A percentile compares a stretch with the other conserved stretches of the same genome.
Conservation (phyloP, 2,329 filamentous ascomycete genomes). For the Fusarium foetens region DNA sequence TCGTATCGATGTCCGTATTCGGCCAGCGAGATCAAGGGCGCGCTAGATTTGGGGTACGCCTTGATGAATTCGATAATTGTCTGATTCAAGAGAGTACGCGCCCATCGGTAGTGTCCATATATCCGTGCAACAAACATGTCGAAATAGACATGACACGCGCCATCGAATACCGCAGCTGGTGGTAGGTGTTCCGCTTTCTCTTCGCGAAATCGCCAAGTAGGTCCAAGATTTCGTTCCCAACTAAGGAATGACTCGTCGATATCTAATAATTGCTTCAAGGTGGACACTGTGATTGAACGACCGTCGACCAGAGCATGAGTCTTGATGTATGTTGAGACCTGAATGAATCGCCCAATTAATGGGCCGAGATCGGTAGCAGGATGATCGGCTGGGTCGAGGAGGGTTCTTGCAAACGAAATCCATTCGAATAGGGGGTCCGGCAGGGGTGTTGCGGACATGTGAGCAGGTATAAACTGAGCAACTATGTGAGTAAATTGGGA, state of each 20-base stretch:
- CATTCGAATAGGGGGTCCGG: conserved; percentile 57
- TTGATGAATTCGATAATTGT: conserved; percentile 56
- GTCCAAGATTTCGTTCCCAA: conserved; percentile 51
- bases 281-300: conserved; percentile 46
- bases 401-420: conserved; percentile 51
- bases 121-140: conserved; percentile 64
- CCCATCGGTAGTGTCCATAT: conserved; percentile 70
- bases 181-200: conserved; percentile 49
- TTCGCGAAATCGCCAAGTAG: conserved; percentile 52
- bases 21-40: conserved; percentile 44
- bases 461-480: conserved; percentile 57
- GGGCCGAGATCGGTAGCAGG: conserved; percentile 55
- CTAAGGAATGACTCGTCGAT: conserved; percentile 53
- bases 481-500: conserved; percentile 15
- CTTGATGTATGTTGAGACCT: conserved; percentile 52
- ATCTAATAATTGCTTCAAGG: conserved; percentile 53
- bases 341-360: conserved; percentile 53
- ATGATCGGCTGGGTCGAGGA: conserved; percentile 51
- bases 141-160: conserved; percentile 65
- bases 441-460: conserved; percentile 53
- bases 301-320: conserved; percentile 52
- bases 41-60: conserved; percentile 53
- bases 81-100: conserved; percentile 64
- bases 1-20: conserved; percentile 48
- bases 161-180: conserved; percentile 58